Evolutionary conservation across 1,139 yeast genomes (phyloP).

Genomic region (Yueomyces sp.): DNA sequence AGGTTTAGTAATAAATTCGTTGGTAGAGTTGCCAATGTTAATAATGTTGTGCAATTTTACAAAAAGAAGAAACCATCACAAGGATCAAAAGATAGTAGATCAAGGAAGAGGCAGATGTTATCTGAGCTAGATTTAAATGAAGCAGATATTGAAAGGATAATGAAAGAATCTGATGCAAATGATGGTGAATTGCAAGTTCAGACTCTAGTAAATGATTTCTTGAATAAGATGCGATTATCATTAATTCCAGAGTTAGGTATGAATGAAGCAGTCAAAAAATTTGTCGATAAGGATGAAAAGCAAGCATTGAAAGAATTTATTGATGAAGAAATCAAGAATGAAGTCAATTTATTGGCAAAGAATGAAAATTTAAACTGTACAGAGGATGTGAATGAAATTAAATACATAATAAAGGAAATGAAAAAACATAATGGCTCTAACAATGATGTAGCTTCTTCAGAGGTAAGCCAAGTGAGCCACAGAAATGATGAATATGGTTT

Average conservation of each 20-base stretch:
- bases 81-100: conserved; percentile 18
- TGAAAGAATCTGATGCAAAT: conserved; percentile 5
- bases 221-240: conserved; percentile 50
- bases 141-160: conserved; percentile 13
- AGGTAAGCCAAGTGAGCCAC: conserved; percentile 12
- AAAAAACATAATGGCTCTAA: conserved; percentile 12
- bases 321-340: conserved; percentile 50
- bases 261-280: conserved; percentile 57
- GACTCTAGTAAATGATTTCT: conserved; percentile 45
- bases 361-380: conserved; percentile 26
- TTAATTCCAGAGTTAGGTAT: conserved; percentile 70
- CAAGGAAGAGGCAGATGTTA: conserved; percentile 4
- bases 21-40: conserved; percentile 80
- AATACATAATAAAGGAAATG: conserved; percentile 18
- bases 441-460: not conserved
- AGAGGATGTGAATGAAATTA: conserved; percentile 24
- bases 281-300: conserved; percentile 76
- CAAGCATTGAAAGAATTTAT: conserved; percentile 57
- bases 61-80: conserved; percentile 26
- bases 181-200: conserved; percentile 40
- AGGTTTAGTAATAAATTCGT: conserved; percentile 84
- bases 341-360: conserved; percentile 43
- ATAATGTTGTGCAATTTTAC: conserved; percentile 68
- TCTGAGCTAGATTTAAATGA: conserved; percentile 10
- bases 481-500: too few relatives aligned